Evolutionary conservation across 495 filamentous ascomycete genomes (phyloP).

Genomic region (Endocarpon pusillum): DNA sequence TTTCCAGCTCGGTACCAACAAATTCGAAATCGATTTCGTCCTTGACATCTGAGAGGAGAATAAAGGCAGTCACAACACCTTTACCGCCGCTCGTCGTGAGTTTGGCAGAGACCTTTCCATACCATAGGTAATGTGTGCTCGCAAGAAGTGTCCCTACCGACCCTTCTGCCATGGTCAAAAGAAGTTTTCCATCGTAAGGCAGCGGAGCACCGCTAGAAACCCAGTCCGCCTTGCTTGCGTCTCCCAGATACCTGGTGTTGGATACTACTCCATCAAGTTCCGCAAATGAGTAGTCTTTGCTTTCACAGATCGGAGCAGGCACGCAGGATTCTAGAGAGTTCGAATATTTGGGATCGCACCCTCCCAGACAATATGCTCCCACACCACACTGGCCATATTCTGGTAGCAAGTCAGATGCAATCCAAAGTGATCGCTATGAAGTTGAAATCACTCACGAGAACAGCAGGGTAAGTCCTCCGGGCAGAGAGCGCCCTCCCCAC

Average conservation of each 20-base stretch:
- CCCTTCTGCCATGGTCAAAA: slow-evolving; percentile 77
- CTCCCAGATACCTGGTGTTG: slow-evolving; percentile 72
- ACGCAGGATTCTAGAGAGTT: slow-evolving; percentile 68
- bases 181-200: slow-evolving; percentile 36
- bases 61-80: slow-evolving; percentile 92
- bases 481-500: slow-evolving; percentile 46
- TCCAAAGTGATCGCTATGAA: background rate
- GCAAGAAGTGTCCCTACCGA: slow-evolving; percentile 73
- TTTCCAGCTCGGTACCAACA: slow-evolving; percentile 60
- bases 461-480: slow-evolving; percentile 70
- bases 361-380: slow-evolving; percentile 89
- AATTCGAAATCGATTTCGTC: slow-evolving; percentile 98
- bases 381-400: slow-evolving; percentile 90
- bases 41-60: slow-evolving; percentile 83
- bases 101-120: slow-evolving; percentile 74
- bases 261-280: slow-evolving; percentile 47
- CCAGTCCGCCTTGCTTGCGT: slow-evolving; percentile 66
- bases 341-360: slow-evolving; percentile 77
- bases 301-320: slow-evolving; percentile 68
- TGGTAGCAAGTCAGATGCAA: slow-evolving; percentile 23
- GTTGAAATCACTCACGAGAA: slow-evolving; percentile 55
- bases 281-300: slow-evolving; percentile 50
- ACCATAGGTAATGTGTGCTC: slow-evolving; percentile 88
- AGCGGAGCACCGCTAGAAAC: slow-evolving; percentile 64
- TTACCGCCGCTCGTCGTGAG: slow-evolving; percentile 71